A percentile compares a stretch with the other conserved stretches of the same genome.
Evolutionary conservation across 257 asterid species (phyloP).

Genomic region (Thymus mandschuricus): DNA sequence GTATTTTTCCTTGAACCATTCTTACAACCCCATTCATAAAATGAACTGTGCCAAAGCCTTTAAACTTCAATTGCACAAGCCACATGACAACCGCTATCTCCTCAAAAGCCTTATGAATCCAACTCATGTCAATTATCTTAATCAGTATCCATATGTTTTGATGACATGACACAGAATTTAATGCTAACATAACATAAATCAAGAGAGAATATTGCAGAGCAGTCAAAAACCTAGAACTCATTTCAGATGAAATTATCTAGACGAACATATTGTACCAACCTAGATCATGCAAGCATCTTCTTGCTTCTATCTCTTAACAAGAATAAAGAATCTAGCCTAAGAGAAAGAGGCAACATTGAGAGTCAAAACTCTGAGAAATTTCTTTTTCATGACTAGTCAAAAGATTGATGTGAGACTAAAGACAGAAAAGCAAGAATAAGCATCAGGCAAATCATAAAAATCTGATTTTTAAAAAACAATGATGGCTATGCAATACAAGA

Average conservation of each 20-base stretch:
- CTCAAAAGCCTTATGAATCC: background rate
- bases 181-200: background rate
- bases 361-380: too few species aligned
- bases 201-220: background rate
- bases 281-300: background rate
- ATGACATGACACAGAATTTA: background rate
- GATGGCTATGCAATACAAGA: too few species aligned
- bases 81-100: background rate
- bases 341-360: too few species aligned
- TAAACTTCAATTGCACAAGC: slow-evolving; percentile 10
- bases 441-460: too few species aligned
- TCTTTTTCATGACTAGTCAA: too few species aligned
- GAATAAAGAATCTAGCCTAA: background rate
- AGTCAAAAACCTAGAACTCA: background rate
- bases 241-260: background rate
- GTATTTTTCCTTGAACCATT: background rate
- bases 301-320: background rate
- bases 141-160: background rate
- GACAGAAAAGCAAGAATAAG: too few species aligned
- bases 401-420: too few species aligned
- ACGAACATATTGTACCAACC: background rate
- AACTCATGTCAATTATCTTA: slow-evolving; percentile 10
- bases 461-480: too few species aligned
- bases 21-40: slow-evolving; percentile 3
- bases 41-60: background rate